Base-by-base conservation (phyloP, 768 basidiomycete species). In the Macrolepiota dolichaula region DNA sequence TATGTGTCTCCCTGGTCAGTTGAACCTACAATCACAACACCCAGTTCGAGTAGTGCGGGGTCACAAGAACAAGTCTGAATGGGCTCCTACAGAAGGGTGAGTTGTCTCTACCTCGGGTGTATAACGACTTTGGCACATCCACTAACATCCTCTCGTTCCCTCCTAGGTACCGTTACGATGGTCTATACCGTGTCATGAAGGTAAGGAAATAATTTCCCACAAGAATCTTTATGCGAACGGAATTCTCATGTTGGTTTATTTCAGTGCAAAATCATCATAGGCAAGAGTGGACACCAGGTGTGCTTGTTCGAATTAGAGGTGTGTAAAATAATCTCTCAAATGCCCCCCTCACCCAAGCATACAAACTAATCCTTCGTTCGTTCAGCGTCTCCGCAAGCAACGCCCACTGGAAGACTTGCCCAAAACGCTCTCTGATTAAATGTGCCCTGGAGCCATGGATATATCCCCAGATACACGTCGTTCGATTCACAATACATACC, bases 21-120 rank as follows among this genome's bases (percentile, higher is more conserved):
- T 78, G 75, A 72, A 62, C 65, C 75, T 40, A 3, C 67, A 73
- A 15, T 75, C 69, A 1, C 46, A 64, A 37, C 54, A 64, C 3
- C 79, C 77, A 10, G 74, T 81, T 37, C 75, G 80, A 4, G 78
- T 81, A 12, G 67, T 80, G 42, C 75, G 80, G 22, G 79, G 79
- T 2, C 50, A 61, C 12, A 69, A 70, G 37, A 27, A 60, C 11
- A 25, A 65, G 1, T 76, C 77, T 0, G 51, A 54, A 35, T 81
- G 71, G 62, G 77, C 77, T 1, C 78, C 78, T 19, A 37, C 27
- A 17, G 13, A 61, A 53, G 77, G 76, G 72, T 77, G 64, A 49
- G 69, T 47, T 51, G 11, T 58, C 2, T 3, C 9, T 22, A 11
- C 22, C 25, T 49, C 35, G n/a, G 19, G 2, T 44, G 40, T n/a